Percentiles rank a stretch among this genome's conserved stretches.
These are phyloP conservation scores for Melaleuca quinquenervia DNA, from an alignment of 345 rosid genomes.

Conservation along the genomic window DNA sequence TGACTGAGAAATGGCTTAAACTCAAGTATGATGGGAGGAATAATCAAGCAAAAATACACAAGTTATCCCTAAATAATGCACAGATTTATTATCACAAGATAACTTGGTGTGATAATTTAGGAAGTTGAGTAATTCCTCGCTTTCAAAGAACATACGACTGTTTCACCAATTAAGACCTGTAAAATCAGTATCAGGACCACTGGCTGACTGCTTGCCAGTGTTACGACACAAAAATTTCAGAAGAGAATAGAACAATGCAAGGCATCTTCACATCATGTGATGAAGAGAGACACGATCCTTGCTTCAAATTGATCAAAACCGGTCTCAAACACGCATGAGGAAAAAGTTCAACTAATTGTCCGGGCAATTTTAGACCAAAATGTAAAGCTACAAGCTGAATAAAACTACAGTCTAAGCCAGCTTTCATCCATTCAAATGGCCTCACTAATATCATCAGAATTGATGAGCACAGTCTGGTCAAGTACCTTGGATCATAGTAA, in stretches of 20 bases:
- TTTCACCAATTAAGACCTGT: neutral
- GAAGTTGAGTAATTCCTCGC: neutral
- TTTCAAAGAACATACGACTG: neutral
- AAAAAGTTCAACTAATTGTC: neutral
- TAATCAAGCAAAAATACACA: neutral
- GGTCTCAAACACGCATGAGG: neutral
- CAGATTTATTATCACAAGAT: neutral
- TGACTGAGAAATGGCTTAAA: neutral
- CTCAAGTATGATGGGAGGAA: neutral
- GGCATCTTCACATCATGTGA: neutral
- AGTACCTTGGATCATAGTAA: constrained; percentile 89
- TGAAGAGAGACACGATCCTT: neutral
- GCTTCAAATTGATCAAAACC: neutral
- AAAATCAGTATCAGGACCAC: neutral
- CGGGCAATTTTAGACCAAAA: neutral
- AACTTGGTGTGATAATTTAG: neutral
- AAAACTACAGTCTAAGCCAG: neutral
- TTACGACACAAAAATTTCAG: neutral
- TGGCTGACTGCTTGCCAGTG: neutral
- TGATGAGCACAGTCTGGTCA: neutral
- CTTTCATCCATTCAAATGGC: neutral
- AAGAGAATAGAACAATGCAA: neutral
- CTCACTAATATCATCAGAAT: neutral
- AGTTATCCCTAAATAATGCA: neutral
- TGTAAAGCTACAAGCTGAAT: neutral